Conservation (phyloP, 805 yeast species). For the Metschnikowia cerradonensis region DNA sequence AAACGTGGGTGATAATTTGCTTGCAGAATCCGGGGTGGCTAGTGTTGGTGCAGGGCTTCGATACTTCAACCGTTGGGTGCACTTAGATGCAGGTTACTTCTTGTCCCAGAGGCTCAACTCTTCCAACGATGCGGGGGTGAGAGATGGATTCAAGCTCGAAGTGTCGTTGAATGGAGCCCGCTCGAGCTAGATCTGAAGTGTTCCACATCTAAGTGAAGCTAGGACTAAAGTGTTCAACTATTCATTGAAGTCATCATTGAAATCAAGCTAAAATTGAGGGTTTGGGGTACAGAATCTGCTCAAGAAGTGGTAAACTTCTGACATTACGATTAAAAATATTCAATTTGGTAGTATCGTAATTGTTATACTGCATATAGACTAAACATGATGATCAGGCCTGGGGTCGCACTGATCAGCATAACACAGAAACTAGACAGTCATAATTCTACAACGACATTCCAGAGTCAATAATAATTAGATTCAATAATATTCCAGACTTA, state of each 20-base stretch:
- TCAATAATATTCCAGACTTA: no score
- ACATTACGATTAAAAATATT: no score
- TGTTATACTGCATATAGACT: neutral
- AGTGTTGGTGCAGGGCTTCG: constrained; percentile 36
- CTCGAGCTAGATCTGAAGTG: neutral
- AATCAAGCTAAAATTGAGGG: no score
- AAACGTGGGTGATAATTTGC: constrained; percentile 36
- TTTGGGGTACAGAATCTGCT: no score
- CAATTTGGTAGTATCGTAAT: neutral
- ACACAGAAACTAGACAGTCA: no score
- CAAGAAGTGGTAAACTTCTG: no score
- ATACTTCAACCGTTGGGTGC: constrained; percentile 39
- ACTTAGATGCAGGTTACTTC: constrained; percentile 39
- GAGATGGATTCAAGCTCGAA: constrained; percentile 37
- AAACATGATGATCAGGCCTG: neutral
- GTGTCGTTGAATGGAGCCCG: constrained; percentile 23
- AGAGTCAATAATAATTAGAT: no score
- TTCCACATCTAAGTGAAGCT: no score
- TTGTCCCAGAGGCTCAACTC: constrained; percentile 24
- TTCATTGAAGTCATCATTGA: no score
- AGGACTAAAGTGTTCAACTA: no score
- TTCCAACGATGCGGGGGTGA: constrained; percentile 24
- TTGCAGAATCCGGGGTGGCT: constrained; percentile 22
- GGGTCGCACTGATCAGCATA: neutral
- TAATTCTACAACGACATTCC: no score